Percentiles rank a stretch among this genome's conserved stretches.
phyloP scores from a whole-genome alignment of 2,329 filamentous ascomycete genomes.

The Sphaceloma murrayae region DNA sequence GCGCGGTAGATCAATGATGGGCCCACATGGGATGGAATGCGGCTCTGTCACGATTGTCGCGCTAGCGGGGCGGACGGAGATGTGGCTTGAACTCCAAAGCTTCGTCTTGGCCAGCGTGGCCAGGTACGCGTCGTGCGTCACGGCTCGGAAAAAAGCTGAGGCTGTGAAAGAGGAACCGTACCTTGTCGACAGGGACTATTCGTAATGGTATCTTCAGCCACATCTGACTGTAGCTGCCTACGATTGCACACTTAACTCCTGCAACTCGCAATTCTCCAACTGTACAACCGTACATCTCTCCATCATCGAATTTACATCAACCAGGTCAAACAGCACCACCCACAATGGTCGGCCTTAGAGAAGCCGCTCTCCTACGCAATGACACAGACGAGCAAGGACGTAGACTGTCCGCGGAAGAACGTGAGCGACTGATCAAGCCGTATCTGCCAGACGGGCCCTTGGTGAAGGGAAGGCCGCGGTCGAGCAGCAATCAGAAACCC shows the following conservation, averaged over 20 bases:
- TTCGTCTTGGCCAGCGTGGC: conserved; percentile 2
- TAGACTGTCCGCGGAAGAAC: conserved; percentile 24
- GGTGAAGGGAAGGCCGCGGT: conserved; percentile 1
- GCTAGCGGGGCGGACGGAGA: not conserved
- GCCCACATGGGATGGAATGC: not conserved
- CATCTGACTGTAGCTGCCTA: conserved; percentile 4
- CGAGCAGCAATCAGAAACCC: conserved; percentile 3
- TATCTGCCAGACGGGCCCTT: conserved; percentile 25
- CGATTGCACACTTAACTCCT: too few relatives aligned
- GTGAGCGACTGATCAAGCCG: conserved; percentile 27
- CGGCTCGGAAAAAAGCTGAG: conserved; percentile 8
- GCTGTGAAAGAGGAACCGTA: conserved; percentile 1
- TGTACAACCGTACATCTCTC: not conserved
- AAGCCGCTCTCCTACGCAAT: conserved; percentile 25
- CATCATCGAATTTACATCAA: not conserved
- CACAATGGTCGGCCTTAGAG: conserved; percentile 25
- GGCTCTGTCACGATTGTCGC: conserved; percentile 1
- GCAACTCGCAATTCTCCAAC: not conserved
- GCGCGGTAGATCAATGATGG: too few relatives aligned
- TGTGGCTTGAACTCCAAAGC: conserved; percentile 4
- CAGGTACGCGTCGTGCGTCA: too few relatives aligned
- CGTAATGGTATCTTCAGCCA: conserved; percentile 13
- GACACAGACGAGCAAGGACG: conserved; percentile 24
- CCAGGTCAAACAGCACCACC: not conserved
- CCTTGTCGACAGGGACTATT: conserved; percentile 2